Conservation (phyloP, 2,329 filamentous ascomycete species). For the Alternaria ethzedia region DNA sequence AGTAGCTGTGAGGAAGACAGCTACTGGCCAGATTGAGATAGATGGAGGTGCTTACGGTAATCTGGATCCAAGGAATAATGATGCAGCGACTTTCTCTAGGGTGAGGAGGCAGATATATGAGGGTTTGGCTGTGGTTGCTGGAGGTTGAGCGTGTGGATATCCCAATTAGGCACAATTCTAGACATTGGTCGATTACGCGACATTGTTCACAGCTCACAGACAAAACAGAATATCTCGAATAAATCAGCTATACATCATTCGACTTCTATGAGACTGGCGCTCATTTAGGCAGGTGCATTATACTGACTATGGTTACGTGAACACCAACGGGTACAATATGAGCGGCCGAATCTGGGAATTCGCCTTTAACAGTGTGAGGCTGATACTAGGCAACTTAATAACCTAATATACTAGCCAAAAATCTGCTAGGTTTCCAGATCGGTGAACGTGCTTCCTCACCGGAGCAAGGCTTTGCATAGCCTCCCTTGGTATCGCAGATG, state of each 20-base stretch:
- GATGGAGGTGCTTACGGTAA: conserved; percentile 62
- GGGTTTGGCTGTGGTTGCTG: conserved; percentile 87
- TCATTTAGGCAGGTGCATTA: neutral
- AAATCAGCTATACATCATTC: accelerated
- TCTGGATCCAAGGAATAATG: conserved; percentile 54
- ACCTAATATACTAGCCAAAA: no score
- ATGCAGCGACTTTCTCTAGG: conserved; percentile 75
- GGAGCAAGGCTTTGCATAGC: neutral
- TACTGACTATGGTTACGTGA: no score
- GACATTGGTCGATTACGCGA: no score
- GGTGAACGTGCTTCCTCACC: neutral
- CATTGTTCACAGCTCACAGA: neutral
- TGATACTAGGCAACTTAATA: neutral
- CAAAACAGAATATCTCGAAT: neutral
- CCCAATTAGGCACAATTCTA: no score
- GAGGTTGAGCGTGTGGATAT: no score
- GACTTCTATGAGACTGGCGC: neutral
- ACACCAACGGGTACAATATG: no score
- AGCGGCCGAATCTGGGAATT: neutral
- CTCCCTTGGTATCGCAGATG: neutral
- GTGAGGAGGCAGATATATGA: conserved; percentile 94
- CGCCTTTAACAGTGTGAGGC: neutral
- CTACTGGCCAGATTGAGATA: conserved; percentile 84
- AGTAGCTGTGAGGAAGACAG: conserved; percentile 87
- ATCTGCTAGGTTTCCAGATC: no score